Conservation (phyloP, 2,329 filamentous ascomycete species). For the Gnomoniopsis sp. region DNA sequence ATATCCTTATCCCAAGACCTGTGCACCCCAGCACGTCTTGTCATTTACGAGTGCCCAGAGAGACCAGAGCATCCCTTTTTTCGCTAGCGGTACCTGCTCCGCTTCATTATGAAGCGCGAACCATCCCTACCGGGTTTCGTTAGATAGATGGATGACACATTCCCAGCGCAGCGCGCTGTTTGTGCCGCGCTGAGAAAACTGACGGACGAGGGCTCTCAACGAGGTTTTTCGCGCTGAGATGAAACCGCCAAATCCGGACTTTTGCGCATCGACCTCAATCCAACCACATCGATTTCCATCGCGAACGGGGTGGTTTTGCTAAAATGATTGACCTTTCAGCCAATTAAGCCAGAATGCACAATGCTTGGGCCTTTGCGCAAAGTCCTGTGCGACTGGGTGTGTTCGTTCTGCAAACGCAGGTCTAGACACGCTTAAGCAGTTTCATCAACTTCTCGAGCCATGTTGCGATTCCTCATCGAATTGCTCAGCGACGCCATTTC, state of each 20-base stretch:
- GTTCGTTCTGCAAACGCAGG: not conserved
- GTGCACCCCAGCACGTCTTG: conserved; percentile 69
- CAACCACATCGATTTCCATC: conserved; percentile 1
- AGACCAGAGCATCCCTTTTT: conserved; percentile 77
- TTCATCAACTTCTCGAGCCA: not conserved
- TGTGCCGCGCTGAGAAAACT: conserved; percentile 1
- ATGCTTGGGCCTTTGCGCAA: not conserved
- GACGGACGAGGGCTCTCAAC: conserved; percentile 4
- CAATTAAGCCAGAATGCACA: conserved; percentile 10
- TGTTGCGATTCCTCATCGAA: not conserved
- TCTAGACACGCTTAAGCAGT: not conserved
- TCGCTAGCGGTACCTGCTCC: conserved; percentile 92
- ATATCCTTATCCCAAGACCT: conserved; percentile 94
- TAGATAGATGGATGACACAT: conserved; percentile 97
- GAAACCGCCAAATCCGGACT: not conserved
- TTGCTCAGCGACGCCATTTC: not conserved
- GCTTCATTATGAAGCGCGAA: conserved; percentile 23
- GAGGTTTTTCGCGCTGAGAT: conserved; percentile 1
- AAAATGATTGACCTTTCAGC: conserved; percentile 1
- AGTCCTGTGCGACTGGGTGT: not conserved
- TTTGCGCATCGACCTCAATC: conserved; percentile 3
- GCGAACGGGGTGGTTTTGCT: not conserved
- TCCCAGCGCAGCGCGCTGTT: conserved; percentile 11
- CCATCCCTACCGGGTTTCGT: conserved; percentile 71
- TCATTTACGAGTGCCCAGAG: conserved; percentile 93